Conservation (phyloP, 1,284 basidiomycete genomes). For the Cronartium ribicola region DNA sequence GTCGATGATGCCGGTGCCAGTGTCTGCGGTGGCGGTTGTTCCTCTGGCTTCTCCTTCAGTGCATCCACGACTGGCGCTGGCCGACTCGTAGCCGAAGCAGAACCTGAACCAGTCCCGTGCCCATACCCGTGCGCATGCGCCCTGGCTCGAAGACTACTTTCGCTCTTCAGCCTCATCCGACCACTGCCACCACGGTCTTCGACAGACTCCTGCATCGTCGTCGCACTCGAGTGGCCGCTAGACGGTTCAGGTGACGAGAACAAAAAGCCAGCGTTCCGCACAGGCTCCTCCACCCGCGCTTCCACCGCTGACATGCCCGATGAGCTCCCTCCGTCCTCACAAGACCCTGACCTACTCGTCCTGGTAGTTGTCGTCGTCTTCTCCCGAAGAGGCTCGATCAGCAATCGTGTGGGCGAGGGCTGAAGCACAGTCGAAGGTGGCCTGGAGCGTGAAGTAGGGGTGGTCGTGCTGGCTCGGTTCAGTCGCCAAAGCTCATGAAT, state of each 20-base stretch:
- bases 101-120: too few relatives aligned
- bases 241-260: neutral
- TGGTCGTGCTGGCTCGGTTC: constrained; percentile 1
- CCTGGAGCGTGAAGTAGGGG: neutral
- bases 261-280: neutral
- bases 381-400: neutral
- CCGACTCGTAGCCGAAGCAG: too few relatives aligned
- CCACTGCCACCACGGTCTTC: neutral
- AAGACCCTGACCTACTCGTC: neutral
- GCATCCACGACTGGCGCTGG: too few relatives aligned
- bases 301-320: neutral
- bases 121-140: too few relatives aligned
- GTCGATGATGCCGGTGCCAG: too few relatives aligned
- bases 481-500: neutral
- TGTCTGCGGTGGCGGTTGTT: too few relatives aligned
- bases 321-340: neutral
- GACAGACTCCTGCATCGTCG: neutral
- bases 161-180: neutral
- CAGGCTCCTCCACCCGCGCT: neutral
- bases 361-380: neutral
- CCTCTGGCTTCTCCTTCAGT: too few relatives aligned
- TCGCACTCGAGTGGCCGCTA: neutral
- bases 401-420: neutral
- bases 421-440: neutral
- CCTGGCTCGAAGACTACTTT: neutral